A percentile compares a stretch with the other conserved stretches of the same genome.
Evolutionary conservation across 805 yeast species (phyloP).

Genomic region (Candida fluviatilis): DNA sequence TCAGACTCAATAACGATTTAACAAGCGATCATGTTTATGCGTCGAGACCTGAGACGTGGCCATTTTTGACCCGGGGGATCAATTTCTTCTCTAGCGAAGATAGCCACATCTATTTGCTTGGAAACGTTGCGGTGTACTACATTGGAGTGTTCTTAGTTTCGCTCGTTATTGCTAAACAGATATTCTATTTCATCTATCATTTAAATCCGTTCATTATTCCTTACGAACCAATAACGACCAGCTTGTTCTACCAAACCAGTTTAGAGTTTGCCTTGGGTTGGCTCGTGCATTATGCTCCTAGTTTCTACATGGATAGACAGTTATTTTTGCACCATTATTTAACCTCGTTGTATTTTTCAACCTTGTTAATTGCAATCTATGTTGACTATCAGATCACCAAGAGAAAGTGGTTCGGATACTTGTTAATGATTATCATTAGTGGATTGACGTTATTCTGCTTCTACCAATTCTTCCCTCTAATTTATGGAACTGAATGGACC

Average conservation of each 20-base stretch:
- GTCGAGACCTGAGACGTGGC: conserved; percentile 63
- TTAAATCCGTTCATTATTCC: conserved; percentile 28
- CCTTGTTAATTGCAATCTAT: conserved; percentile 41
- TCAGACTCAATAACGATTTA: conserved; percentile 43
- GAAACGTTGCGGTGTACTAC: conserved; percentile 60
- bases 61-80: conserved; percentile 54
- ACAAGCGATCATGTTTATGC: conserved; percentile 47
- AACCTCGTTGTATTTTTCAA: conserved; percentile 47
- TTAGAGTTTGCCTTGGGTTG: conserved; percentile 52
- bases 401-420: conserved; percentile 21
- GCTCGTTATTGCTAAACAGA: conserved; percentile 17
- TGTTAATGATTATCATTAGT: conserved; percentile 15
- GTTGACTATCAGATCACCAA: conserved; percentile 37
- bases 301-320: conserved; percentile 37
- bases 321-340: conserved; percentile 45
- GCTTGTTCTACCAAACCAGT: conserved; percentile 16
- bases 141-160: conserved; percentile 33
- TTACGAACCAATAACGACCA: conserved; percentile 10
- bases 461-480: conserved; percentile 33
- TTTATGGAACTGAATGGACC: conserved; percentile 47
- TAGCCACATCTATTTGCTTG: conserved; percentile 52
- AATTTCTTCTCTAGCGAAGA: conserved; percentile 46
- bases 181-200: conserved; percentile 16
- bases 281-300: conserved; percentile 55
- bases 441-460: conserved; percentile 22